These are phyloP conservation scores for Ustilago nuda DNA, from an alignment of 1,284 basidiomycete genomes.

Conservation along the genomic window DNA sequence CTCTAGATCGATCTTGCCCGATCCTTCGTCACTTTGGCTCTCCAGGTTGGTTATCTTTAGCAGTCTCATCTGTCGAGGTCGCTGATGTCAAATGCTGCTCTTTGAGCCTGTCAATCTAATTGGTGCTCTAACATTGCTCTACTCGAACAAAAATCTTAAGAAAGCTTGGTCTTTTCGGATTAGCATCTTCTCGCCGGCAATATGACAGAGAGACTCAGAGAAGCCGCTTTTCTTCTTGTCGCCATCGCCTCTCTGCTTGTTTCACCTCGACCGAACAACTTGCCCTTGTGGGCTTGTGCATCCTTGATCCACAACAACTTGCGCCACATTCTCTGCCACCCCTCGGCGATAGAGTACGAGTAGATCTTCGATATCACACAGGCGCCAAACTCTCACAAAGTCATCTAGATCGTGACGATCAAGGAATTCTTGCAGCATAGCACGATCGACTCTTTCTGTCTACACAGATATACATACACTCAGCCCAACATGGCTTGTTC, in stretches of 20 bases:
- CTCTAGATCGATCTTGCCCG: too few species aligned
- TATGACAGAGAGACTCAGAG: neutral
- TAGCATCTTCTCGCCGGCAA: neutral
- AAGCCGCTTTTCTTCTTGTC: too few species aligned
- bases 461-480: conserved; percentile 1
- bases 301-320: neutral
- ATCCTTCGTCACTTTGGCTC: too few species aligned
- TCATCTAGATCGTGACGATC: neutral
- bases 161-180: neutral
- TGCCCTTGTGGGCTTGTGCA: neutral
- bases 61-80: neutral
- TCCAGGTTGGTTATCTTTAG: too few species aligned
- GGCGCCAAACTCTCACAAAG: neutral
- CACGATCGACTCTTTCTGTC: too few species aligned
- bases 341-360: neutral
- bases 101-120: neutral
- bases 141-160: neutral
- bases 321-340: neutral
- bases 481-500: conserved; percentile 19
- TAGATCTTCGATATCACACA: neutral
- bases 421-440: neutral
- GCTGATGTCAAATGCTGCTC: neutral
- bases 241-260: neutral
- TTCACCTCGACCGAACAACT: conserved; percentile 4
- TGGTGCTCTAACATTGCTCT: neutral